phyloP scores from a whole-genome alignment of 164 flowering plant genomes.

The Annona squamosa region DNA sequence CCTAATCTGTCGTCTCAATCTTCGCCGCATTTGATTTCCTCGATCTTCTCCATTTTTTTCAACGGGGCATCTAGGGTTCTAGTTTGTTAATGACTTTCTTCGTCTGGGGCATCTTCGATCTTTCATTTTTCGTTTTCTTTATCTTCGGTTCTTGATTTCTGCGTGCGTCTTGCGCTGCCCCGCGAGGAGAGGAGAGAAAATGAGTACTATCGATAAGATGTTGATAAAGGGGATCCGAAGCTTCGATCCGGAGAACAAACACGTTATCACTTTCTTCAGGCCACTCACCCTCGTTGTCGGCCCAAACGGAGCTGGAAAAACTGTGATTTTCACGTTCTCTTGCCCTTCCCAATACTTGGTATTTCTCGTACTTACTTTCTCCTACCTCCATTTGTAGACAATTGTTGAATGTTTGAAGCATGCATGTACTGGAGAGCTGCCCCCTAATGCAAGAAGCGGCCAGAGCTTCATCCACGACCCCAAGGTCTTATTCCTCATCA shows the following conservation, averaged over 20 bases:
- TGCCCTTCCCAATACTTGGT: not conserved
- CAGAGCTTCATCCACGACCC: constrained; percentile 98
- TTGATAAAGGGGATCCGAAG: constrained; percentile 96
- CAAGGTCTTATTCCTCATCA: constrained; percentile 40
- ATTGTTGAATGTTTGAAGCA: constrained; percentile 95
- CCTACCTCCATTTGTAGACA: constrained; percentile 36
- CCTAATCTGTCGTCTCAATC: not conserved
- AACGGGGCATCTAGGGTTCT: too few relatives aligned
- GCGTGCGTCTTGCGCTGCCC: too few relatives aligned
- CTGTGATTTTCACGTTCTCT: constrained; percentile 27
- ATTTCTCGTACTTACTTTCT: not conserved
- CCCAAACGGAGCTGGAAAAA: constrained; percentile 94
- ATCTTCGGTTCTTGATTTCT: too few relatives aligned
- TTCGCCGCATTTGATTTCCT: not conserved
- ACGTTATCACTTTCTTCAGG: constrained; percentile 89
- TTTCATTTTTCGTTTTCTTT: too few relatives aligned
- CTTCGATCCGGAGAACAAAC: constrained; percentile 92
- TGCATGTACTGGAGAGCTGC: constrained; percentile 93
- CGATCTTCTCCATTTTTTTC: too few relatives aligned
- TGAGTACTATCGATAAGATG: constrained; percentile 99
- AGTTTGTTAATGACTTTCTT: too few relatives aligned
- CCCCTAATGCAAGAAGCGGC: constrained; percentile 95
- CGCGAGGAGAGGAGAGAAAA: constrained; percentile 18
- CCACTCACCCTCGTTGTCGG: constrained; percentile 97
- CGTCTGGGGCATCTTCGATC: too few relatives aligned